Evolutionary conservation across 371 early-diverging fungal species (phyloP).

Genomic region (Quaeritorhiza haematococci): DNA sequence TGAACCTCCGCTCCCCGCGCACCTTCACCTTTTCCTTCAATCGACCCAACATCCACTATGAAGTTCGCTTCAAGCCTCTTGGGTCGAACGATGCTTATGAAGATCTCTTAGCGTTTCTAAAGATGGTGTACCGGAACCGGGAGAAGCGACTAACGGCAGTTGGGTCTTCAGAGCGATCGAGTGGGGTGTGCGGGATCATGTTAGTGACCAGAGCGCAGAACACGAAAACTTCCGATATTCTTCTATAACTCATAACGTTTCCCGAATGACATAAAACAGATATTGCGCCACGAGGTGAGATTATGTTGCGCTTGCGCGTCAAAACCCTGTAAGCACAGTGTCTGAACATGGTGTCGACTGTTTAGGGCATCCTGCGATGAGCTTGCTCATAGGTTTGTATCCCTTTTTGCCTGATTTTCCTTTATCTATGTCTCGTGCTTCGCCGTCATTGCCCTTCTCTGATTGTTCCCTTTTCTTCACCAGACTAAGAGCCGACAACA

Average conservation of each 20-base stretch:
- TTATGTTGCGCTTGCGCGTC: slow-evolving; percentile 31
- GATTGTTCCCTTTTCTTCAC: too few relatives aligned
- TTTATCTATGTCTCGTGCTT: too few relatives aligned
- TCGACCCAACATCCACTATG: slow-evolving; percentile 37
- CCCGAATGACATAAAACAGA: too few relatives aligned
- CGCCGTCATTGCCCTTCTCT: too few relatives aligned
- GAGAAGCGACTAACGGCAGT: neutral
- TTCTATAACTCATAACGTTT: neutral
- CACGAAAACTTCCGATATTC: neutral
- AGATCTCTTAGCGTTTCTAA: slow-evolving; percentile 21
- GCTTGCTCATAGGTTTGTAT: slow-evolving; percentile 19
- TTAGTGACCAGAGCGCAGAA: too few relatives aligned
- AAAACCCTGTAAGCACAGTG: too few relatives aligned
- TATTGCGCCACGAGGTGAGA: slow-evolving; percentile 36
- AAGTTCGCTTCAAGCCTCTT: slow-evolving; percentile 28
- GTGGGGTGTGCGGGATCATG: slow-evolving; percentile 37
- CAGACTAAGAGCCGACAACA: slow-evolving; percentile 18
- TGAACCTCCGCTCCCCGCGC: slow-evolving; percentile 13
- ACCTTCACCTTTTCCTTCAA: slow-evolving; percentile 32
- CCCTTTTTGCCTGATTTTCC: too few relatives aligned
- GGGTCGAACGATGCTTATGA: slow-evolving; percentile 22
- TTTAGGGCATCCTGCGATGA: slow-evolving; percentile 33
- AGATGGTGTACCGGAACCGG: slow-evolving; percentile 13
- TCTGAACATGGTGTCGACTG: too few relatives aligned
- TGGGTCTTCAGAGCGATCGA: slow-evolving; percentile 8